Conservation (phyloP, 192 early-diverging fungal genomes). For the Coemansia sp. region DNA sequence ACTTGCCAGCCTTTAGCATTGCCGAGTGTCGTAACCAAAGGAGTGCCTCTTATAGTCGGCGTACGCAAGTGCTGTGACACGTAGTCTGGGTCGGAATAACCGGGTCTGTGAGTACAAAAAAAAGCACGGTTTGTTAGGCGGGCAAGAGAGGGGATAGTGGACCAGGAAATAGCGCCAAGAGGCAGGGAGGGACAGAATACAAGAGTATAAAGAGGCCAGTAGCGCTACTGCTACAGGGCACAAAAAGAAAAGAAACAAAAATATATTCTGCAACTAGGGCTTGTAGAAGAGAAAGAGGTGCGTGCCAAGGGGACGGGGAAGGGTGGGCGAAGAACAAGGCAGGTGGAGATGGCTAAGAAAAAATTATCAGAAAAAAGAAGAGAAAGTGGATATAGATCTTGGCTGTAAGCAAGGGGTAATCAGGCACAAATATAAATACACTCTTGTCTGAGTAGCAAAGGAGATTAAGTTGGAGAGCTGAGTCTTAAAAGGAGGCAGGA, state of each 20-base stretch:
- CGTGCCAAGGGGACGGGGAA: not conserved
- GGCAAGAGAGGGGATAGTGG: not conserved
- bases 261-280: slow-evolving; percentile 2
- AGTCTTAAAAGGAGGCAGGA: not conserved
- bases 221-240: slow-evolving; percentile 7
- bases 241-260: not conserved
- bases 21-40: not conserved
- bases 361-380: not conserved
- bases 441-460: not conserved
- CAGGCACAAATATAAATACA: not conserved
- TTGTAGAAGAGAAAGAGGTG: slow-evolving; percentile 7
- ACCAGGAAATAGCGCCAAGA: not conserved
- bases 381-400: slow-evolving; percentile 7
- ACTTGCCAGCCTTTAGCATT: slow-evolving; percentile 43
- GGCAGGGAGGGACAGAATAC: not conserved
- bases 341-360: not conserved
- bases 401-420: not conserved
- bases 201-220: slow-evolving; percentile 2
- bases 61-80: not conserved
- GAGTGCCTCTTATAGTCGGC: not conserved
- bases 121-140: not conserved
- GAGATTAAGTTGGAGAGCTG: not conserved
- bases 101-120: not conserved
- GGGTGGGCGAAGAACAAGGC: not conserved
- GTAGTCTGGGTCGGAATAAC: not conserved